Percentiles rank a stretch among this genome's conserved stretches.
Conservation (phyloP, 2,329 filamentous ascomycete species). For the Aspergillus sojae region DNA sequence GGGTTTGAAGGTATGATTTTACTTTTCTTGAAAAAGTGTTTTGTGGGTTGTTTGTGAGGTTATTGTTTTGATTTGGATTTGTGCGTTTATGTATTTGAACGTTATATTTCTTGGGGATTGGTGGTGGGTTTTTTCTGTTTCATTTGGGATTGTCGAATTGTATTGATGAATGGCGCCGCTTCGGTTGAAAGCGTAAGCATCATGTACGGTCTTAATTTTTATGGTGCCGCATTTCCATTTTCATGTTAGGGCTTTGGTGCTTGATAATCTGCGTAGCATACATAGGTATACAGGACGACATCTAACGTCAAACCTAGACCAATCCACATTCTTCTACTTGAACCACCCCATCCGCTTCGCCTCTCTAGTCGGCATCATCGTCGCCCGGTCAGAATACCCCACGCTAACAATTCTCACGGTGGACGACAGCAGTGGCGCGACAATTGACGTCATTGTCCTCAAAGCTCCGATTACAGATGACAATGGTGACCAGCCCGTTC, state of each 20-base stretch:
- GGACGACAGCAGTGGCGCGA: constrained; percentile 64
- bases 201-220: not conserved
- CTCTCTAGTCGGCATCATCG: constrained; percentile 69
- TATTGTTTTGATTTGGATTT: not conserved
- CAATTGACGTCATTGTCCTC: constrained; percentile 57
- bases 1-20: constrained; percentile 55
- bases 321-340: constrained; percentile 64
- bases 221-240: not conserved
- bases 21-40: not conserved
- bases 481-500: not conserved
- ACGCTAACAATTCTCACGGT: constrained; percentile 57
- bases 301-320: constrained; percentile 41
- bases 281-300: not conserved
- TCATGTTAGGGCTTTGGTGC: not conserved
- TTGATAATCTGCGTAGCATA: not conserved
- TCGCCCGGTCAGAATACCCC: constrained; percentile 60
- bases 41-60: not conserved
- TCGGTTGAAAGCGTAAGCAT: not conserved
- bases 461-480: constrained; percentile 26
- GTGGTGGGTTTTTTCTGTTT: not conserved
- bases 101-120: not conserved
- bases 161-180: not conserved
- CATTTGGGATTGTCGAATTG: not conserved
- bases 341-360: constrained; percentile 80
- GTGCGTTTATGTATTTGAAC: not conserved